phyloP scores from a whole-genome alignment of 345 rosid genomes.

The Litchi chinensis region DNA sequence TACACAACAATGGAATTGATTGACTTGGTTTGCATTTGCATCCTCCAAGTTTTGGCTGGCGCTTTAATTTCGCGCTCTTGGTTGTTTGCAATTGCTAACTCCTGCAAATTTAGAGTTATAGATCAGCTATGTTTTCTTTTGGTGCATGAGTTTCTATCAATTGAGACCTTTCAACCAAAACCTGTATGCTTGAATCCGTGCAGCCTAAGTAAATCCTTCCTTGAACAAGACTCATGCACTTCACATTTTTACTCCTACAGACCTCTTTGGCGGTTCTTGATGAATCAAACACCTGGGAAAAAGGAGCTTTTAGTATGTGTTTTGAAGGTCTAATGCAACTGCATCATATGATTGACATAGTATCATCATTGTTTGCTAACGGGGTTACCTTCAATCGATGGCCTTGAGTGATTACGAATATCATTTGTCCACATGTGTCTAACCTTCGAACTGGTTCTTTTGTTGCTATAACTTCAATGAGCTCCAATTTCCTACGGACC shows the following conservation, averaged over 20 bases:
- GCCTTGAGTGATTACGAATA: constrained; percentile 51
- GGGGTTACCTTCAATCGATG: constrained; percentile 65
- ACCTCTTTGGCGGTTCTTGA: constrained; percentile 52
- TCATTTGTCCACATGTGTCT: constrained; percentile 53
- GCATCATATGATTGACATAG: neutral
- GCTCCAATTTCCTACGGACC: constrained; percentile 60
- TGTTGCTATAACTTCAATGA: constrained; percentile 63
- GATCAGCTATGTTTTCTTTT: constrained; percentile 19
- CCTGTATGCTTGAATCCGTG: constrained; percentile 89
- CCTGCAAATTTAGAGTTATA: constrained; percentile 41
- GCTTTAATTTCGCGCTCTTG: constrained; percentile 73
- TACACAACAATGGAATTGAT: constrained; percentile 62
- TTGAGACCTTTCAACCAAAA: constrained; percentile 21
- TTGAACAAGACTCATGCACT: constrained; percentile 57
- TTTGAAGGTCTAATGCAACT: neutral
- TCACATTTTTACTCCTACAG: constrained; percentile 61
- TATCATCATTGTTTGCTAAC: neutral
- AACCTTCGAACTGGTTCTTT: constrained; percentile 65
- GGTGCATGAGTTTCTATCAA: neutral
- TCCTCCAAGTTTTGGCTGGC: constrained; percentile 66
- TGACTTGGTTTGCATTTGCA: constrained; percentile 66
- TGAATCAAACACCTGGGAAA: constrained; percentile 66
- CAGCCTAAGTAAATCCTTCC: constrained; percentile 84
- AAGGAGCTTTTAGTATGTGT: neutral
- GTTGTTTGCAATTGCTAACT: constrained; percentile 46